These are phyloP conservation scores for Talaromyces islandicus DNA, from an alignment of 2,329 filamentous ascomycete genomes.

Conservation along the genomic window DNA sequence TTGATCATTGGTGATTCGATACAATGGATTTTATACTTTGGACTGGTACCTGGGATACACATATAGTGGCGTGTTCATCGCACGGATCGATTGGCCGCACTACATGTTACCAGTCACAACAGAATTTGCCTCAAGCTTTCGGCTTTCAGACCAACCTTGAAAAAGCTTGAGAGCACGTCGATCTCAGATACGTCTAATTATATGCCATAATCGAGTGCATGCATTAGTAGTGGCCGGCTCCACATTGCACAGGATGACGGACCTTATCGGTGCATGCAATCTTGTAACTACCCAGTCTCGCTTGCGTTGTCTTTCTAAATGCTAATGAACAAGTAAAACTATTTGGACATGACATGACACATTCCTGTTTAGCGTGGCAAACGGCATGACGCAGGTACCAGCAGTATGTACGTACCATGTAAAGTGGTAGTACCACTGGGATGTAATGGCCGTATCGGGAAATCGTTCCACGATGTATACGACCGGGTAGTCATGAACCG, in stretches of 20 bases:
- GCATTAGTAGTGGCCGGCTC: neutral
- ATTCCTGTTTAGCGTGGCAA: conserved; percentile 1
- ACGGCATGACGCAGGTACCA: neutral
- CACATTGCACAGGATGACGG: neutral
- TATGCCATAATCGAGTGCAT: neutral
- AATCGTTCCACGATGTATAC: neutral
- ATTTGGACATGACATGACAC: neutral
- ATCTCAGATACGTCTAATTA: neutral
- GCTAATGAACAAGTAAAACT: neutral
- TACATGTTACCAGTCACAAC: neutral
- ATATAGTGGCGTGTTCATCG: neutral
- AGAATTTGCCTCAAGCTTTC: neutral
- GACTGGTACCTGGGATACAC: no score
- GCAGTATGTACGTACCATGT: neutral
- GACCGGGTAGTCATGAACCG: no score
- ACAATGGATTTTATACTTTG: neutral
- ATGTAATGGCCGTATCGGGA: neutral
- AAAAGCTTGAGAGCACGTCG: neutral
- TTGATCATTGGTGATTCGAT: neutral
- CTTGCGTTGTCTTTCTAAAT: neutral
- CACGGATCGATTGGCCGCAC: neutral
- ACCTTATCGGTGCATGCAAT: neutral
- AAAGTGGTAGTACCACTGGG: neutral
- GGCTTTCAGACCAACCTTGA: neutral
- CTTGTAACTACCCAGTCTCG: neutral